Percentiles rank a stretch among this genome's conserved stretches.
These are phyloP conservation scores for Syncephalastrum monosporum DNA, from an alignment of 371 early-diverging fungal genomes.

Conservation along the genomic window DNA sequence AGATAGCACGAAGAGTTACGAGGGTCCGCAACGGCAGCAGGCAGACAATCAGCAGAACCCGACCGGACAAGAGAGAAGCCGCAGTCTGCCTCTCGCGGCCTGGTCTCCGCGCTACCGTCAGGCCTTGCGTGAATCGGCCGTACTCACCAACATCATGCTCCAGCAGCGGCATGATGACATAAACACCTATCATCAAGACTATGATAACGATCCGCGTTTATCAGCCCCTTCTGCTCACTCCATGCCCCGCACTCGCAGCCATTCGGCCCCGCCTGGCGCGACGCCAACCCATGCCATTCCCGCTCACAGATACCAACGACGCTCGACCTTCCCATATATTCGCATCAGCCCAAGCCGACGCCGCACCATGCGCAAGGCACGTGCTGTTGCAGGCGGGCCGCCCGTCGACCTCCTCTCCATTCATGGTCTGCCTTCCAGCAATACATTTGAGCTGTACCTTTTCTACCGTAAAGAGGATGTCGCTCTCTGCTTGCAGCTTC, in stretches of 20 bases:
- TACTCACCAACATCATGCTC: neutral
- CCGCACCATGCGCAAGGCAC: constrained; percentile 26
- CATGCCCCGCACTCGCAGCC: neutral
- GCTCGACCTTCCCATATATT: constrained; percentile 41
- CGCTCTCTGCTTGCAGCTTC: constrained; percentile 78
- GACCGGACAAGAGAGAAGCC: neutral
- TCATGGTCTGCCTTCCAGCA: constrained; percentile 7
- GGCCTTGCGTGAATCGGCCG: constrained; percentile 3
- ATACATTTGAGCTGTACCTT: constrained; percentile 29
- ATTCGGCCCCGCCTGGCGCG: neutral
- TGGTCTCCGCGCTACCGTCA: neutral
- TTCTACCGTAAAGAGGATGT: constrained; percentile 84
- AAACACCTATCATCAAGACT: neutral
- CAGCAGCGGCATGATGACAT: constrained; percentile 2
- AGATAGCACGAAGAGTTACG: constrained; percentile 2
- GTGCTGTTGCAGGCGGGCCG: constrained; percentile 5
- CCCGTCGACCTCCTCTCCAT: constrained; percentile 13
- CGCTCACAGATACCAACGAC: constrained; percentile 15
- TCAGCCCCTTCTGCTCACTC: constrained; percentile 7
- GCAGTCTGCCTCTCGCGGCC: neutral
- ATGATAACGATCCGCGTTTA: neutral
- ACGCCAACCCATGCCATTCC: neutral
- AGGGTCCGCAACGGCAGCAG: constrained; percentile 6
- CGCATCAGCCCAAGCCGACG: constrained; percentile 33
- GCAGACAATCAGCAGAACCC: constrained; percentile 1